Evolutionary conservation across 176 grass and related monocot genomes (phyloP), one percentile per base, ranked within the genome.

Genomic region (Aegilops sharonensis): DNA sequence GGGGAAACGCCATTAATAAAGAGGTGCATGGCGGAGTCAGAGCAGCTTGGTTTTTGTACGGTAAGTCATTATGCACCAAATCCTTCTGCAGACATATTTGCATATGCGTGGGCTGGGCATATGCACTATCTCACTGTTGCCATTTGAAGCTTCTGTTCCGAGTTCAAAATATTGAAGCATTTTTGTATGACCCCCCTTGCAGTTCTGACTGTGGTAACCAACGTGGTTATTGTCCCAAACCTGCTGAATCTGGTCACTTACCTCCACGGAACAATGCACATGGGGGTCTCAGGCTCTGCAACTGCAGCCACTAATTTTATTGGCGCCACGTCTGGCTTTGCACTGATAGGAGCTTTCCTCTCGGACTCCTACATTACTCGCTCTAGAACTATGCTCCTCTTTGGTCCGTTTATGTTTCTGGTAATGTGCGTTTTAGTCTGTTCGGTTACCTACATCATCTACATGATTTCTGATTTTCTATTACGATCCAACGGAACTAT

Each of bases 351-450:
- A 77, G 91, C 91, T 71, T 93, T 93, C 79, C 70, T 95, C 78
- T 93, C 89, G 2, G 91, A 95, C 45, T 91, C 90, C 9, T 91
- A 91, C 84, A 93, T 93, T 45, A 82, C 86, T 59, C 83, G 91
- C 24, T 89, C 89, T 63, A 89, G 42, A 69, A 79, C 91, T 32
- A 91, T 93, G 65, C 89, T 91, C 81, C 56, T 95, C 15, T 89
- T 95, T 78, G 93, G 84, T 50, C 88, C 86, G 30, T 65, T 95
- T 45, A 89, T 87, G 81, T 81, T 93, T 85, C 69, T 95, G 90
- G 93, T 95, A 92, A 84, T 31, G 72, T 72, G 20, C 14, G 11
- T 86, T n/a, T 73, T 62, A 9, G 2, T 67, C 61, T 80, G 34
- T 85, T 40, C 76, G 64, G 59, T 11, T 11, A 8, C 45, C 25